Conservation (phyloP, 164 flowering plant genomes). For the Vitis rupestris region DNA sequence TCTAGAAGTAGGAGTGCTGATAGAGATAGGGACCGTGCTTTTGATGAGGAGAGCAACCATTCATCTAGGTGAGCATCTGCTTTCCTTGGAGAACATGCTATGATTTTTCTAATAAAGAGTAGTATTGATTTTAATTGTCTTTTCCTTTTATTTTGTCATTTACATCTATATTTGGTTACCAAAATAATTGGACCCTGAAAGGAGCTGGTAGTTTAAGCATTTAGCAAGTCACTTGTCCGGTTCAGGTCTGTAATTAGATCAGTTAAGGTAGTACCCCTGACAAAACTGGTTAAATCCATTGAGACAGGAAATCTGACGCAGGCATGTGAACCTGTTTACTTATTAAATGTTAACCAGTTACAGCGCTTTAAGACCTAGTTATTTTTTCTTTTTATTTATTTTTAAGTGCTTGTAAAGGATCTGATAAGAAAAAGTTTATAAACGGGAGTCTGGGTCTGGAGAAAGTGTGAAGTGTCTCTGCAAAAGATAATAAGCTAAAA, state of each 20-base stretch:
- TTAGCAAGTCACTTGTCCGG: too few relatives aligned
- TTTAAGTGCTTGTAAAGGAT: neutral
- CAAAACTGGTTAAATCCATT: too few relatives aligned
- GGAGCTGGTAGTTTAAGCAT: too few relatives aligned
- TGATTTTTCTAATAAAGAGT: neutral
- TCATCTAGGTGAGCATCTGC: conserved; percentile 65
- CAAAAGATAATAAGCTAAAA: neutral
- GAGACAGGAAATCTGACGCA: too few relatives aligned
- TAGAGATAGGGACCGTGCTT: conserved; percentile 55
- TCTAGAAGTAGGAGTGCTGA: conserved; percentile 75
- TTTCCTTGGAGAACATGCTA: neutral
- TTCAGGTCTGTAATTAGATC: too few relatives aligned
- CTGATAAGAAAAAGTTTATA: neutral
- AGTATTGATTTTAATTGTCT: neutral
- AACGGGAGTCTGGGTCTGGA: too few relatives aligned
- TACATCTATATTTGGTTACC: too few relatives aligned
- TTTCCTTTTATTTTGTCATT: neutral
- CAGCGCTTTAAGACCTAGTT: too few relatives aligned
- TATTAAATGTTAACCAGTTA: too few relatives aligned
- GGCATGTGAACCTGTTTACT: too few relatives aligned
- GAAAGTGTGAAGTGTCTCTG: neutral
- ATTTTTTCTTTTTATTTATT: neutral
- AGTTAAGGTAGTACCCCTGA: too few relatives aligned
- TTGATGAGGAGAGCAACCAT: conserved; percentile 78
- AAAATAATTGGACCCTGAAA: too few relatives aligned